Conservation (phyloP, 129 eudicot genomes). For the Pseudognaphalium luteoalbum region DNA sequence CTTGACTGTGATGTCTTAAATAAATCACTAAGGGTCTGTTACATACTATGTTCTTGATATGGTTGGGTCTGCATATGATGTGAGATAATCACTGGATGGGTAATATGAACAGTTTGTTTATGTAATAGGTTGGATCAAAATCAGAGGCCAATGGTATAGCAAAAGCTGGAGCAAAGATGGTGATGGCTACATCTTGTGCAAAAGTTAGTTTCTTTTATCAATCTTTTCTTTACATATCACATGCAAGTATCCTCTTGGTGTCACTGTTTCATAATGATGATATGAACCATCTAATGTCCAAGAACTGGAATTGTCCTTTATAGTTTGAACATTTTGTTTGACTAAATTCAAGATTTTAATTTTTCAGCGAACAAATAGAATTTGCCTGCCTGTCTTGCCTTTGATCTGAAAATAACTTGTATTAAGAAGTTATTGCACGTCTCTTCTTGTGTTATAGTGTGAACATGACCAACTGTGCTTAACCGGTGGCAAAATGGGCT, state of each 20-base stretch:
- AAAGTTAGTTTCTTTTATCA: conserved; percentile 53
- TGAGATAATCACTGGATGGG: background rate
- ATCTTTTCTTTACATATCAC: background rate
- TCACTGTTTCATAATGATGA: background rate
- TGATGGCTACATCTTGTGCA: conserved; percentile 99
- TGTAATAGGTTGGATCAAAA: conserved; percentile 88
- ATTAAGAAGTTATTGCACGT: background rate
- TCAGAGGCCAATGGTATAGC: conserved; percentile 98
- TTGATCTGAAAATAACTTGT: background rate
- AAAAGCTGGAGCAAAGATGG: conserved; percentile 99
- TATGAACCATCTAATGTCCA: background rate
- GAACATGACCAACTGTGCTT: background rate
- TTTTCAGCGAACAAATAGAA: background rate
- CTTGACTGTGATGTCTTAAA: background rate
- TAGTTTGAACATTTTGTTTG: background rate
- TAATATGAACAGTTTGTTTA: conserved; percentile 7
- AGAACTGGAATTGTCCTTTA: background rate
- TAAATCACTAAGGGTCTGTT: conserved; percentile 10
- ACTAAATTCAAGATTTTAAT: background rate
- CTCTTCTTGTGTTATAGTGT: background rate
- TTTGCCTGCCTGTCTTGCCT: background rate
- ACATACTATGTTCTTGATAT: conserved; percentile 9
- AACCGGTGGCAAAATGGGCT: background rate
- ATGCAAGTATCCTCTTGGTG: background rate
- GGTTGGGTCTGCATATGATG: conserved; percentile 22